phyloP scores from a whole-genome alignment of 2,329 filamentous ascomycete species.

The Monosporascus sp. region DNA sequence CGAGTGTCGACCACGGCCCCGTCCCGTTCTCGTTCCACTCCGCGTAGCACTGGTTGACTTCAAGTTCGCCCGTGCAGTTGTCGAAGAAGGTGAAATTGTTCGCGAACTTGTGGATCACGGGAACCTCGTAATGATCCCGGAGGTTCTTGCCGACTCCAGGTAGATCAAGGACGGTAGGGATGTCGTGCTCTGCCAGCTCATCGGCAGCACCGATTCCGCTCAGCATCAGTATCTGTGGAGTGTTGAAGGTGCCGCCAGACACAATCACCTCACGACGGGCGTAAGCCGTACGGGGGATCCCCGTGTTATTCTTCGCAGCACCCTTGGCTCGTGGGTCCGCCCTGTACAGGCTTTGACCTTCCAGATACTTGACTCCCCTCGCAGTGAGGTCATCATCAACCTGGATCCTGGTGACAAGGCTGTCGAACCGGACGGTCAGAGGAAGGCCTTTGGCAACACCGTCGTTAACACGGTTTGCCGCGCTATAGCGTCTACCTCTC shows the following conservation, averaged over 20 bases:
- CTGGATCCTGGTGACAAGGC: conserved; percentile 16
- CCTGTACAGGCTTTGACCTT: background rate
- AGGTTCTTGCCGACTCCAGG: conserved; percentile 56
- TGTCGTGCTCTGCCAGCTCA: conserved; percentile 30
- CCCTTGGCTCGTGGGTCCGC: background rate
- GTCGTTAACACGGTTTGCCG: conserved; percentile 2
- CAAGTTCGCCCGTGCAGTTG: conserved; percentile 28
- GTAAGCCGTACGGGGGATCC: conserved; percentile 1
- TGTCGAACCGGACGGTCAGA: conserved; percentile 14
- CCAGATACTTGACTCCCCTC: background rate
- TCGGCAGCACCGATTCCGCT: conserved; percentile 37
- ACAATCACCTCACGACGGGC: conserved; percentile 40
- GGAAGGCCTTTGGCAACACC: conserved; percentile 1
- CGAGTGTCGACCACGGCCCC: conserved; percentile 30
- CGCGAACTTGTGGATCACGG: conserved; percentile 36
- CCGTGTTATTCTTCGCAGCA: conserved; percentile 1
- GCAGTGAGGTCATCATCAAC: background rate
- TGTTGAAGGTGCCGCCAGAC: conserved; percentile 35
- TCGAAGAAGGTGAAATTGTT: conserved; percentile 31
- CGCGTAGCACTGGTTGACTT: conserved; percentile 29
- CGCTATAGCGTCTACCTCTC: conserved; percentile 1
- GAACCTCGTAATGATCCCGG: conserved; percentile 48
- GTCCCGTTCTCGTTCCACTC: conserved; percentile 10
- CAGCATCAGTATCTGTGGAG: conserved; percentile 42
- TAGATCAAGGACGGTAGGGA: conserved; percentile 42